Base-by-base conservation (phyloP, 768 basidiomycete species). In the Phylloporus sp. region DNA sequence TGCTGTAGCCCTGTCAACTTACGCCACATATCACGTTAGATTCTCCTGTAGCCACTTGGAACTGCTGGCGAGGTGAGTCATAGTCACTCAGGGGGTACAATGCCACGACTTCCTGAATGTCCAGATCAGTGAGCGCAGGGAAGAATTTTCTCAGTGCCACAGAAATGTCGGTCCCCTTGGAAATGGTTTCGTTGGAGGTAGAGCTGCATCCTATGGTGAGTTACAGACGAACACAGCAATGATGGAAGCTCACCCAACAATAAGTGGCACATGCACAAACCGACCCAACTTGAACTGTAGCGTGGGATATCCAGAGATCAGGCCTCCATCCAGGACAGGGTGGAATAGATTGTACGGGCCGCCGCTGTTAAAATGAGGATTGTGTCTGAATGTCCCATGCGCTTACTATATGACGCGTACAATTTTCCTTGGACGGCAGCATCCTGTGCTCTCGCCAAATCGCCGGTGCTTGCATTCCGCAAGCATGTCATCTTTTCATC, bases 171-270 rank as follows among this genome's bases (percentile, higher is more conserved):
- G 52, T 53, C 3, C 75, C 73, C 10, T 69, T 64, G 4, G 74
- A 70, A 27, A 78, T 60, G 2, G 82, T 79, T 56, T 84, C 81
- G 40, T 85, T 81, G 7, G 79, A 76, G 3, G 79, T 80, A 0
- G 80, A 67, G 3, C 82, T 71, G 43, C n/a, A 20, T 38, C n/a
- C 33, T 29, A 24, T 7, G 31, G 43, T 38, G 18, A 41, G 35
- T 28, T 27, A 44, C 24, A 35, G 20, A 29, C 0, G 13, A n/a
- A 42, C 22, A 44, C 38, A 35, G 48, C 35, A 46, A 42, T 18
- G 23, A 3, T 22, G 34, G 17, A 36, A 21, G 60, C 71, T 17
- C 55, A 82, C 82, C 81, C 80, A 26, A 80, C 74, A 26, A 86
- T 75, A 4, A 83, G 57, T 6, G 80, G 76, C 4, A 82, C 75